A percentile compares a stretch with the other conserved stretches of the same genome.
Conservation (phyloP, 345 rosid species). For the Acer saccharum region DNA sequence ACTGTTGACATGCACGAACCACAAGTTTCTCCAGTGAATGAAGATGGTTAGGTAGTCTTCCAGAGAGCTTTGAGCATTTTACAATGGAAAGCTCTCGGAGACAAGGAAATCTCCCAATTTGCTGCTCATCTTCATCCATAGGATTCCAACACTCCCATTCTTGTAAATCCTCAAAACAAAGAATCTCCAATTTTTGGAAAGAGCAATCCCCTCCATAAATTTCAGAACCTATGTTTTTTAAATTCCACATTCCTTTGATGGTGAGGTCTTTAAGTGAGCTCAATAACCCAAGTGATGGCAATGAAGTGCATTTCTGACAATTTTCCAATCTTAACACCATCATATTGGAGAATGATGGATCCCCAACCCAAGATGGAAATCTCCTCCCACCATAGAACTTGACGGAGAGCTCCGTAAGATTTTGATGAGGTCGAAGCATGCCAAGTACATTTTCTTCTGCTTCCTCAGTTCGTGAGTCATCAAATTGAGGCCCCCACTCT, state of each 20-base stretch:
- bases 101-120: not conserved
- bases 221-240: not conserved
- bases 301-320: not conserved
- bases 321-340: not conserved
- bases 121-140: not conserved
- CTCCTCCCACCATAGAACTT: not conserved
- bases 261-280: not conserved
- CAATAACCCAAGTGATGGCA: not conserved
- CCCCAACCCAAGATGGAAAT: not conserved
- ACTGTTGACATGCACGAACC: not conserved
- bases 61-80: not conserved
- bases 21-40: not conserved
- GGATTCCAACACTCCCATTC: not conserved
- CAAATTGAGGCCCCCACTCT: not conserved
- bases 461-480: not conserved
- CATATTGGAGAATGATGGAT: not conserved
- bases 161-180: not conserved
- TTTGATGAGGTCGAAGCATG: not conserved
- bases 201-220: not conserved
- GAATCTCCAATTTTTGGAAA: not conserved
- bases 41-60: not conserved
- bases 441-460: not conserved
- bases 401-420: not conserved
- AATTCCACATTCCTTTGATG: not conserved
- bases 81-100: not conserved